Conservation (phyloP, 139 green algal species). For the Chlamydomonas schloesseri region DNA sequence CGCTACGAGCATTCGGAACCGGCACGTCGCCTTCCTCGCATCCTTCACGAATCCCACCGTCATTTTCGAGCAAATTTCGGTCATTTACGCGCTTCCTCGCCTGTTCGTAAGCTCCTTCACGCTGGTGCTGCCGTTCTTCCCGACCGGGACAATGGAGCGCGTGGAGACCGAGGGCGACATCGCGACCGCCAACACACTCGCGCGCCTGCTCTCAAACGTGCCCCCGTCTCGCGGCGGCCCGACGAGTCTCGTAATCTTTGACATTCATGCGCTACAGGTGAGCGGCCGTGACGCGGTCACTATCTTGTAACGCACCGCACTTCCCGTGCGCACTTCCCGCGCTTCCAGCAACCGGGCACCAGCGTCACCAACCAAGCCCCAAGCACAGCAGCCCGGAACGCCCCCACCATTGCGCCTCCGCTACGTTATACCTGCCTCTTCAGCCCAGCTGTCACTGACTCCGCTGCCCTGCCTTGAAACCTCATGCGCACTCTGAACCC, state of each 20-base stretch:
- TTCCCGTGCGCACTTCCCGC: no score
- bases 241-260: constrained; percentile 95
- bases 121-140: constrained; percentile 98
- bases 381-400: no score
- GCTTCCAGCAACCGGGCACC: no score
- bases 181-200: constrained; percentile 96
- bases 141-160: constrained; percentile 91
- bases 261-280: constrained; percentile 97
- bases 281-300: no score
- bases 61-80: constrained; percentile 97
- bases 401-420: no score
- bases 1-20: constrained; percentile 90
- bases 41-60: constrained; percentile 92
- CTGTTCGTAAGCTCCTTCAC: constrained; percentile 98
- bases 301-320: no score
- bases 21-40: constrained; percentile 97
- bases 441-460: no score
- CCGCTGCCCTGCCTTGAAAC: no score
- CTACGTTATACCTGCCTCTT: no score
- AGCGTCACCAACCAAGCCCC: no score
- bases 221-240: constrained; percentile 93
- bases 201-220: constrained; percentile 96
- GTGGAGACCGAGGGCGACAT: constrained; percentile 93
- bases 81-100: constrained; percentile 96
- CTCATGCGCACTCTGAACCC: no score